Evolutionary conservation across 2,329 filamentous ascomycete genomes (phyloP), one percentile per base, ranked within the genome.

Genomic region (Exophiala alcalophila): DNA sequence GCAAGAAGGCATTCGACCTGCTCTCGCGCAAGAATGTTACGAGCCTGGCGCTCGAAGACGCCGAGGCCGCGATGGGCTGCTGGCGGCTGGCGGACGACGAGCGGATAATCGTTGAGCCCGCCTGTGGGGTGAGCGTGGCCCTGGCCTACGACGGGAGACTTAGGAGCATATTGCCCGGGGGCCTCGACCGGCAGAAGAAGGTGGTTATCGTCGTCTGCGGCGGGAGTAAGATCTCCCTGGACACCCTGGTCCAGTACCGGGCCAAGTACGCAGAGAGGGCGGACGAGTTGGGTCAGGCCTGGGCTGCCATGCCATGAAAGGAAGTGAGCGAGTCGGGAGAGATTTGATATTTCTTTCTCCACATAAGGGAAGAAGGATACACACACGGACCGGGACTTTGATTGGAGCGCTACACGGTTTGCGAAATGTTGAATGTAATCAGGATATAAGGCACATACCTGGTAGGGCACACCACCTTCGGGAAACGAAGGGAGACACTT

Each of bases 131-230:
- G 4, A 84, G 83, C 36, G 66, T 94, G 9, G 86, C 51, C 16
- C 36, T 49, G 19, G 49, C 46, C 10, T 52, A 52, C 36, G 45
- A 50, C 11, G 40, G 20, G 3, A 20, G 40, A 10, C 31, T 55
- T 10, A 40, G 27, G 29, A 29, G 35, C 16, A 35, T 50, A 14
- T 14, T 50, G 21, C 42, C 35, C 16, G 32, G 20, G 3, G 31
- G 16, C 5, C 37, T 47, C n/a, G 18, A 28, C 25, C 11, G n/a
- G 1, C 67, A 76, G 44, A 84, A 80, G 61, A 86, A 85, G 52
- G 76, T 96, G 4, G 88, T 95, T 1, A 70, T 96, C 38, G 73
- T 94, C 19, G 80, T 96, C 6, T 96, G 91, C 59, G 91, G 91
- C 31, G 85, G 85, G 4, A 81, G 76, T 16, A 80, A 80, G 60